Percentiles rank a stretch among this genome's conserved stretches.
phyloP scores from a whole-genome alignment of 805 yeast genomes.

The Cyberlindnera xylosilytica region DNA sequence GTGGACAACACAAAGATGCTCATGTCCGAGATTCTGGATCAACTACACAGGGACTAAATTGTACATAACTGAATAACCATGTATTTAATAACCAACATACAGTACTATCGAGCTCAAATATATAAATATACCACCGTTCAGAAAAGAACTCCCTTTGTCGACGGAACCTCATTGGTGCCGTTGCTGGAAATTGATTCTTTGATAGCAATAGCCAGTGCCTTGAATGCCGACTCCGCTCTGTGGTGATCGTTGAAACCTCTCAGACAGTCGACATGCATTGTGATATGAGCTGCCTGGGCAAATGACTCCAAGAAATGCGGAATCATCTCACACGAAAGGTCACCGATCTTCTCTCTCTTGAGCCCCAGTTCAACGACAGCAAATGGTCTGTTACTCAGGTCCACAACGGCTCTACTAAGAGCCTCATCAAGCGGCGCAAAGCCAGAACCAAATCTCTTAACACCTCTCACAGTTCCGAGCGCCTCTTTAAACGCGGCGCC shows the following conservation, averaged over 20 bases:
- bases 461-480: constrained; percentile 84
- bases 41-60: no score
- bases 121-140: constrained; percentile 25
- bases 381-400: constrained; percentile 87
- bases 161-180: constrained; percentile 89
- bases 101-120: no score
- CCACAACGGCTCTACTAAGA: constrained; percentile 92
- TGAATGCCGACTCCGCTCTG: constrained; percentile 93
- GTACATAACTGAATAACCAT: neutral
- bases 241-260: constrained; percentile 96
- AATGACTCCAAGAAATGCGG: constrained; percentile 96
- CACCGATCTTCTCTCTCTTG: constrained; percentile 91
- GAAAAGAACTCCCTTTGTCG: constrained; percentile 92
- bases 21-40: no score
- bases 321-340: constrained; percentile 90
- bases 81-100: neutral
- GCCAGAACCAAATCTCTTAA: constrained; percentile 87
- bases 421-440: constrained; percentile 98
- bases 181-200: constrained; percentile 79
- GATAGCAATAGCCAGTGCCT: constrained; percentile 91
- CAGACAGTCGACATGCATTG: constrained; percentile 91
- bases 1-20: no score
- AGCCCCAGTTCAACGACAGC: constrained; percentile 88
- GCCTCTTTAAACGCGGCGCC: constrained; percentile 90
- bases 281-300: constrained; percentile 87